These are phyloP conservation scores for Allium fistulosum DNA, from an alignment of 106 monocot genomes.

Conservation along the genomic window DNA sequence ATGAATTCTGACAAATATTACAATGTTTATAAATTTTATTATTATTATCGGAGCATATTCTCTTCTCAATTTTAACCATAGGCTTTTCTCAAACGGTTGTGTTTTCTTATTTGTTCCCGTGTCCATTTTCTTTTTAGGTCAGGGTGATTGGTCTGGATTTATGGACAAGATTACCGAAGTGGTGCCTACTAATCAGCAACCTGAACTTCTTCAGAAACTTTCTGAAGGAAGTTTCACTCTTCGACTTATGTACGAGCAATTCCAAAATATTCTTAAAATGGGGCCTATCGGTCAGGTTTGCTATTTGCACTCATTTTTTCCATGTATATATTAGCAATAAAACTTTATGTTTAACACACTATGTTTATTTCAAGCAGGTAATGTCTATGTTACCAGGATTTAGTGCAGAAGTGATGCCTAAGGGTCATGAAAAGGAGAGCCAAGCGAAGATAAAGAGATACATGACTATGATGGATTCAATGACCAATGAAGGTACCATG, in stretches of 20 bases:
- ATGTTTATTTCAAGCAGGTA: constrained; percentile 32
- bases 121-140: constrained; percentile 25
- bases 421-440: constrained; percentile 96
- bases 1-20: too few species aligned
- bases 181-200: constrained; percentile 95
- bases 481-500: constrained; percentile 83
- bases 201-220: constrained; percentile 91
- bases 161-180: constrained; percentile 99
- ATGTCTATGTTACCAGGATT: constrained; percentile 98
- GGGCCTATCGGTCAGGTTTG: constrained; percentile 93
- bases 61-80: too few species aligned
- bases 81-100: too few species aligned
- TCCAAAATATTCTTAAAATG: constrained; percentile 92
- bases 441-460: constrained; percentile 94
- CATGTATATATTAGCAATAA: background rate
- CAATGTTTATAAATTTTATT: too few species aligned
- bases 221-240: constrained; percentile 92
- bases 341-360: background rate
- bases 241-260: constrained; percentile 93
- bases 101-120: too few species aligned
- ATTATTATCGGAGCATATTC: too few species aligned
- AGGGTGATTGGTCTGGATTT: constrained; percentile 99
- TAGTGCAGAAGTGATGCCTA: constrained; percentile 90
- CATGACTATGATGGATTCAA: constrained; percentile 99
- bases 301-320: background rate